phyloP scores from a whole-genome alignment of 108 stramenopile species.

The Mediolabrus comicus region DNA sequence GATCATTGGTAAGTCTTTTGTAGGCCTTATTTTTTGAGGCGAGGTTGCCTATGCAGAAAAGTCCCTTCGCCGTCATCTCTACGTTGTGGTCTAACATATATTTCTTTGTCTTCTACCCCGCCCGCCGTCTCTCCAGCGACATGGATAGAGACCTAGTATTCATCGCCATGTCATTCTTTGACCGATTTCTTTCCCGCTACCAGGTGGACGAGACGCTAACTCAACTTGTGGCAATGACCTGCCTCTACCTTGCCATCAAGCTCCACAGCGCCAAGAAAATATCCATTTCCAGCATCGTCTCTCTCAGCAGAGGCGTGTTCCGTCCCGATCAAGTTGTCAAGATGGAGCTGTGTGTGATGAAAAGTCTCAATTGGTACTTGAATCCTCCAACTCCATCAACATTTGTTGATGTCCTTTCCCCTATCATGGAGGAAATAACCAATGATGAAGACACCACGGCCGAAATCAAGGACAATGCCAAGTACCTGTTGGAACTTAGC shows the following conservation, averaged over 20 bases:
- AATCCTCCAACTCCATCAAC: slow-evolving; percentile 14
- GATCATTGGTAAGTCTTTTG: slow-evolving; percentile 12
- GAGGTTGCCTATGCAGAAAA: no score
- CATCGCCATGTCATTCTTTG: slow-evolving; percentile 11
- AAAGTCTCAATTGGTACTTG: slow-evolving; percentile 18
- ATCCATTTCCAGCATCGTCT: neutral
- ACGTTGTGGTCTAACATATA: no score
- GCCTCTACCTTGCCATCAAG: slow-evolving; percentile 17
- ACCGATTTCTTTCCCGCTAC: slow-evolving; percentile 15
- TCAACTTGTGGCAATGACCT: slow-evolving; percentile 12
- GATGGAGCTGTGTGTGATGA: slow-evolving; percentile 16
- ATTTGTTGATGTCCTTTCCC: slow-evolving; percentile 9
- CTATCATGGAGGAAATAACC: neutral
- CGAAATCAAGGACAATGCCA: neutral
- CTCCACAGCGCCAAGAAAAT: slow-evolving; percentile 2
- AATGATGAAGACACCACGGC: neutral
- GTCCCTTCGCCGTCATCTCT: no score
- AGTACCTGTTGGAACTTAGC: slow-evolving; percentile 15
- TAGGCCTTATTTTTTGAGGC: no score
- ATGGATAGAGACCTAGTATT: slow-evolving; percentile 3
- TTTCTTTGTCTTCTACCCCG: neutral
- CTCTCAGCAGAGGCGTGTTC: slow-evolving; percentile 10
- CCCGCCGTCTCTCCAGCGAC: neutral
- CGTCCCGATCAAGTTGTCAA: slow-evolving; percentile 2
- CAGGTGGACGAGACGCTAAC: neutral